Percentiles rank a stretch among this genome's conserved stretches.
Evolutionary conservation across 1,284 basidiomycete species (phyloP).

Genomic region (Porodaedalea pini): DNA sequence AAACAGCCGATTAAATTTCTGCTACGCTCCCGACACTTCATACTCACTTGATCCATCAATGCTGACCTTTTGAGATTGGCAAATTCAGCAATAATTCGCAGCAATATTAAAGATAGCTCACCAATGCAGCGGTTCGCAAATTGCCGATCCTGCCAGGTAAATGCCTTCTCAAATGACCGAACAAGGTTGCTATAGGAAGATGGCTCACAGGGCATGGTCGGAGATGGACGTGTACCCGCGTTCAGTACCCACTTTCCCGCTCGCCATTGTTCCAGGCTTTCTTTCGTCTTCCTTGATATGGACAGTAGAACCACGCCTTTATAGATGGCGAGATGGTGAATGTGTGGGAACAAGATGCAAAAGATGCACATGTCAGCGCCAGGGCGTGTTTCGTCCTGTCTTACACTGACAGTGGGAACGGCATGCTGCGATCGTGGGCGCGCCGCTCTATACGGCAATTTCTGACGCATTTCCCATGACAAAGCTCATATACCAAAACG

Average conservation of each 20-base stretch:
- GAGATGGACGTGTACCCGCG: slow-evolving; percentile 63
- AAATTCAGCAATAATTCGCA: slow-evolving; percentile 6
- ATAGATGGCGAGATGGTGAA: too few relatives aligned
- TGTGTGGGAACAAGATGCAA: too few relatives aligned
- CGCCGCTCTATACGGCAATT: too few relatives aligned
- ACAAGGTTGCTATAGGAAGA: background rate
- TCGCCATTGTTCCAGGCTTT: slow-evolving; percentile 10
- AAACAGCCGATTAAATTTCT: background rate
- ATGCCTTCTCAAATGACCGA: background rate
- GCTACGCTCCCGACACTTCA: background rate
- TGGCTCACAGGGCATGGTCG: slow-evolving; percentile 65
- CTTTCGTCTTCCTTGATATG: too few relatives aligned
- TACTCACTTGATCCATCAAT: slow-evolving; percentile 72
- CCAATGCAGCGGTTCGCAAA: slow-evolving; percentile 74
- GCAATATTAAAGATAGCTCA: slow-evolving; percentile 24
- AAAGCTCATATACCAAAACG: too few relatives aligned
- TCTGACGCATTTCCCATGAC: too few relatives aligned
- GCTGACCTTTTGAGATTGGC: slow-evolving; percentile 47
- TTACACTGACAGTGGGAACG: too few relatives aligned
- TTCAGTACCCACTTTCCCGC: slow-evolving; percentile 24
- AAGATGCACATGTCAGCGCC: too few relatives aligned
- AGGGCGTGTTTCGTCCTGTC: too few relatives aligned
- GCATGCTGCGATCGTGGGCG: too few relatives aligned
- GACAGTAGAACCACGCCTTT: too few relatives aligned
- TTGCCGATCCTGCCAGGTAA: slow-evolving; percentile 63